Percentiles rank a stretch among this genome's conserved stretches.
Evolutionary conservation across 257 asterid genomes (phyloP).

Genomic region (Plectranthus barbatus): DNA sequence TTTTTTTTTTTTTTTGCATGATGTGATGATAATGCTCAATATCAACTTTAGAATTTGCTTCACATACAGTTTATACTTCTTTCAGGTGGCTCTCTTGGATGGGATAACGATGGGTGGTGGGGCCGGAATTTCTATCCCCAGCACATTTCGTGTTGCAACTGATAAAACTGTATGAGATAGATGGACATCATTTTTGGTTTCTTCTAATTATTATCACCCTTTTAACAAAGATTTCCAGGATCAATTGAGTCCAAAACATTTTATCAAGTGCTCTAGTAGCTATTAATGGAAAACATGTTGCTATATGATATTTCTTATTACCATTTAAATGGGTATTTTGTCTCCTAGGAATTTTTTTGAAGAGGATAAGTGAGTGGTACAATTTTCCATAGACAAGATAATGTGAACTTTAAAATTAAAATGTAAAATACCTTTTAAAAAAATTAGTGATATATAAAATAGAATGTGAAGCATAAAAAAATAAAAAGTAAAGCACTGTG

Average conservation of each 20-base stretch:
- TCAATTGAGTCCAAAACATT: not conserved
- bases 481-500: too few relatives aligned
- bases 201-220: conserved; percentile 14
- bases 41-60: not conserved
- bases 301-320: not conserved
- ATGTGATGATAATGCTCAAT: not conserved
- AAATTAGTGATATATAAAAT: too few relatives aligned
- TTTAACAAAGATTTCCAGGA: not conserved
- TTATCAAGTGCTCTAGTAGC: not conserved
- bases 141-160: conserved; percentile 86
- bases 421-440: not conserved
- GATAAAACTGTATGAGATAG: conserved; percentile 73
- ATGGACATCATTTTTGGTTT: not conserved
- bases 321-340: not conserved
- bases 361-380: not conserved
- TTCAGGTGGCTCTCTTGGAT: conserved; percentile 88
- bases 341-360: not conserved
- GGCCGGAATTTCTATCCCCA: conserved; percentile 95
- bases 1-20: not conserved
- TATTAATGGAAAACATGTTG: not conserved
- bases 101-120: conserved; percentile 99
- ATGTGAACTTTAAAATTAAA: not conserved
- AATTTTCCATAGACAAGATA: not conserved
- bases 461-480: not conserved
- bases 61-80: conserved; percentile 1